Evolutionary conservation across 2,329 filamentous ascomycete genomes (phyloP).

Genomic region (Xylariaceae sp.): DNA sequence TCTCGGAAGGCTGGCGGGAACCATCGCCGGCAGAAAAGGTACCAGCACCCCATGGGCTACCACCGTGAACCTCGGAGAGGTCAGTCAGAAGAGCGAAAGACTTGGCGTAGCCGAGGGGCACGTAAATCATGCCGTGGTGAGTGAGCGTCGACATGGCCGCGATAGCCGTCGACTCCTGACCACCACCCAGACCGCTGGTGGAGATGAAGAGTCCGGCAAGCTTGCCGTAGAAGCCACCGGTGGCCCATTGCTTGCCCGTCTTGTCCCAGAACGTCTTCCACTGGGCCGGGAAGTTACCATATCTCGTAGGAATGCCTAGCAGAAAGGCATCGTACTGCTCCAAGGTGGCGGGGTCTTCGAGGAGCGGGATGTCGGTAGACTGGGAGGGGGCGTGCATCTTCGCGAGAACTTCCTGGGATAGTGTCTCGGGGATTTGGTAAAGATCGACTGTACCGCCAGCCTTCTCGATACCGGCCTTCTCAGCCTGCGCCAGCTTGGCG

Average conservation of each 20-base stretch:
- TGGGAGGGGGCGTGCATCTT: constrained; percentile 94
- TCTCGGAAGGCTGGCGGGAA: constrained; percentile 76
- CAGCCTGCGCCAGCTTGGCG: constrained; percentile 80
- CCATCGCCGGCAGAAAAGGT: constrained; percentile 84
- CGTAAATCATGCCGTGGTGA: constrained; percentile 95
- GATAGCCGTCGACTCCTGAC: constrained; percentile 89
- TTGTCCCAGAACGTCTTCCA: constrained; percentile 95
- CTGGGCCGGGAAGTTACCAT: constrained; percentile 96
- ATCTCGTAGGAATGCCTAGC: constrained; percentile 93
- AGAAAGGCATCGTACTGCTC: constrained; percentile 86
- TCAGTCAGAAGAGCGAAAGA: constrained; percentile 74
- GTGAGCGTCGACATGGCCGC: constrained; percentile 82
- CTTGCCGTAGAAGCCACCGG: constrained; percentile 83
- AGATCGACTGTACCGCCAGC: constrained; percentile 83
- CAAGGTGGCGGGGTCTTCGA: constrained; percentile 64
- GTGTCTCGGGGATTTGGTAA: constrained; percentile 90
- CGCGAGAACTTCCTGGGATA: constrained; percentile 77
- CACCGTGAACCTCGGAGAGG: constrained; percentile 82
- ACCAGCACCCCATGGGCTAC: constrained; percentile 90
- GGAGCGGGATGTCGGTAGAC: constrained; percentile 68
- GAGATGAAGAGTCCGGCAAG: constrained; percentile 90
- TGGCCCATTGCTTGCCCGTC: constrained; percentile 83
- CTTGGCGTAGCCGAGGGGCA: constrained; percentile 92
- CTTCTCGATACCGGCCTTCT: constrained; percentile 87
- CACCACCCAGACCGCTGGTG: constrained; percentile 83